Base-by-base conservation (phyloP, 148 eudicot species). In the Nepenthes mirabilis region DNA sequence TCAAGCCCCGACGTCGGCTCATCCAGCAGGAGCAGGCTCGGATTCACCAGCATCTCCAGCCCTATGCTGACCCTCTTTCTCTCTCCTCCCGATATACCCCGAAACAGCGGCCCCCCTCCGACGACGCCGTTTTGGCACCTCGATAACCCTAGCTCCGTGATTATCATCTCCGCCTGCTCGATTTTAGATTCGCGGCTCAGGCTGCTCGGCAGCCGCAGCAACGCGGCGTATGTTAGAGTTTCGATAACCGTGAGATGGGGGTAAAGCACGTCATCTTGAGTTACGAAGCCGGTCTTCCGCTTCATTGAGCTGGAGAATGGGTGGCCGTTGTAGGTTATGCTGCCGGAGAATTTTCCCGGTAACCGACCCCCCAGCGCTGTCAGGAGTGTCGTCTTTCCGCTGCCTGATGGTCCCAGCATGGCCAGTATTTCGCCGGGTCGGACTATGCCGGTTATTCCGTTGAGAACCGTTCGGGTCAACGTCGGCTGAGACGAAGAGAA, bases 1-100 rank as follows among this genome's bases (percentile, higher is more conserved):
- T 90, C 97, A 1, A 90, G 66, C 45, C 97, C 97, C 1, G 97
- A 90, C 1, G 97, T 90, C 3, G 97, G 97, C 66, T 90, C 97
- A 55, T 90, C 97, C 34, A 90, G 71, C 64, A 90, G 62, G 60
- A 90, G 72, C 51, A 89, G 61, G 40, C 90, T 82, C 0, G 97
- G 97, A 64, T 90, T 90, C 63, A 90, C 88, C 40, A 90, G 14
- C 95, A 90, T 82, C 65, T 90, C 97, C 59, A 82, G 86, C 14
- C 97, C 95, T 2, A 90, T 83, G 64, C 90, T 86, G 13, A 90
- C 90, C 61, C 97, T 66, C 51, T 87, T 90, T 34, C 95, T 77
- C 67, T 90, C 97, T 0, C 97, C 97, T 0, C 97, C 97, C 0
- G 97, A 90, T 0, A 87, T 63, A 0, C 97, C 97, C 6, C 95